Evolutionary conservation across 768 basidiomycete species (phyloP), one percentile per base, ranked within the genome.

Genomic region (Naganishia kalamii): DNA sequence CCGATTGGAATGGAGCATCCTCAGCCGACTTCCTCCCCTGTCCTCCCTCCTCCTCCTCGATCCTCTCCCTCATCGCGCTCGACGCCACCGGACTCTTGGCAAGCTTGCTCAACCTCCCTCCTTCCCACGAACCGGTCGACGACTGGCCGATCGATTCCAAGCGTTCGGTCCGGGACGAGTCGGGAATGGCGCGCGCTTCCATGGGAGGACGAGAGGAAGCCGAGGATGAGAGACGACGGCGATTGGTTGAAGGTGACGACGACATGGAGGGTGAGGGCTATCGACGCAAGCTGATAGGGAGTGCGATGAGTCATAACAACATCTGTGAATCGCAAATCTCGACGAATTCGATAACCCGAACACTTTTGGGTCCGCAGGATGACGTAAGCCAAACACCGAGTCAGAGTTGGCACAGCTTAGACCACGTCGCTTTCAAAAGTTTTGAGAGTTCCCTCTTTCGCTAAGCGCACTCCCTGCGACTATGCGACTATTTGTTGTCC

Each of bases 81-180:
- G 37, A 44, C 27, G 21, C 63, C 13, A 23, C 50, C 29, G 49
- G 52, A 47, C 47, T 61, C 51, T 64, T 43, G 4, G 60, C 43
- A 60, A 72, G 63, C 33, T 64, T 52, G 27, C 50, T 64, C 15
- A 57, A 21, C 32, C 70, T 64, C 15, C 76, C 76, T 19, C 72
- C 59, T 60, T 77, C 76, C 76, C 76, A 77, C 32, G 69, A 67
- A n/a, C 74, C 76, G 21, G 72, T 74, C 10, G 74, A 75, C 2
- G 76, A 75, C 60, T 74, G 69, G 25, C 70, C 71, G 30, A 77
- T 65, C 19, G 62, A 62, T 17, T 70, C 70, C 19, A 77, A 67
- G 25, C 71, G 71, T 37, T 67, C 61, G 0, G 52, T 41, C 32
- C 48, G 52, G 25, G 68, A 33, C 49, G 60, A 33, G 29, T 47